phyloP scores from a whole-genome alignment of 2,329 filamentous ascomycete genomes.

The Monosporascus sp. region DNA sequence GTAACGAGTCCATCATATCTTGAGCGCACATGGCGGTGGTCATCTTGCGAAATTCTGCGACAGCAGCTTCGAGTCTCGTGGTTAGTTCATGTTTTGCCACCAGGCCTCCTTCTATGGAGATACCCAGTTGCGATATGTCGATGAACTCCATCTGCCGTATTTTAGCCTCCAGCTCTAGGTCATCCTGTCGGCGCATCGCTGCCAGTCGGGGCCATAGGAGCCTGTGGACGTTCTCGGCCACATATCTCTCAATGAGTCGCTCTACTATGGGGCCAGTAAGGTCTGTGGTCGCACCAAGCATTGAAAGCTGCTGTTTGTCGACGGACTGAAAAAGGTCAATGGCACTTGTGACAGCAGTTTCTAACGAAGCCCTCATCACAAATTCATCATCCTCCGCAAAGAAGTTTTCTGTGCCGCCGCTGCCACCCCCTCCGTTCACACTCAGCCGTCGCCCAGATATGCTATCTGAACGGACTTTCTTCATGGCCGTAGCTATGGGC shows the following conservation, averaged over 20 bases:
- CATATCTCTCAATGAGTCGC: conserved; percentile 88
- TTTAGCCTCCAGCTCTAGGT: conserved; percentile 81
- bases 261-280: conserved; percentile 89
- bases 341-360: conserved; percentile 85
- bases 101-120: conserved; percentile 73
- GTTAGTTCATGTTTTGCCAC: conserved; percentile 78
- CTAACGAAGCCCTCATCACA: conserved; percentile 79
- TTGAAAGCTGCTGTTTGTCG: conserved; percentile 89
- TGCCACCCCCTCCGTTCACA: conserved; percentile 31
- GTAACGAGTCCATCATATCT: conserved; percentile 78
- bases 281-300: conserved; percentile 88
- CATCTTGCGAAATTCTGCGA: conserved; percentile 88
- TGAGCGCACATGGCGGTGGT: conserved; percentile 71
- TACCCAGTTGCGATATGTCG: conserved; percentile 91
- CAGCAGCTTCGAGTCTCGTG: conserved; percentile 67
- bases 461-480: conserved; percentile 50
- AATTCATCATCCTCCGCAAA: conserved; percentile 89
- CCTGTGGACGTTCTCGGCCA: conserved; percentile 88
- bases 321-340: conserved; percentile 96
- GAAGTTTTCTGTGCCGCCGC: conserved; percentile 56
- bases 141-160: conserved; percentile 91
- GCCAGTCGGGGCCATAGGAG: conserved; percentile 80
- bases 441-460: conserved; percentile 28
- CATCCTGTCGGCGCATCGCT: conserved; percentile 71
- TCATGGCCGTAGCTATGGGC: conserved; percentile 50